These are phyloP conservation scores for Oryza coarctata DNA, from an alignment of 176 grass and related monocot species.

Conservation along the genomic window DNA sequence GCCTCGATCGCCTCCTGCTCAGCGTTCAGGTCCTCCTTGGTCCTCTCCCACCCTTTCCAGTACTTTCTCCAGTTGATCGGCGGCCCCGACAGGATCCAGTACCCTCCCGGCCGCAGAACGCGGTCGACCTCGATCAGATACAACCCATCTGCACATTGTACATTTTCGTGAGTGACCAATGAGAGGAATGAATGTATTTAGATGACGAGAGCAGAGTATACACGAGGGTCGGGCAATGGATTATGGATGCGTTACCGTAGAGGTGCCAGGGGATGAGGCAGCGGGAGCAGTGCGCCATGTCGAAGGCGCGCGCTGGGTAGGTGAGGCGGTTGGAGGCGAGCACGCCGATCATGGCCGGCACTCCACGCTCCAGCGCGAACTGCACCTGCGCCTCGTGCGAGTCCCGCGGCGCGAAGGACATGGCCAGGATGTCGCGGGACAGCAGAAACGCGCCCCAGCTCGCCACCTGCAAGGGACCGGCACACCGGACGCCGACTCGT, in stretches of 20 bases:
- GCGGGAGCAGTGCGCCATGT: constrained; percentile 98
- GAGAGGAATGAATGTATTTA: neutral
- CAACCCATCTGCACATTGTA: constrained; percentile 49
- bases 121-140: constrained; percentile 88
- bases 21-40: constrained; percentile 63
- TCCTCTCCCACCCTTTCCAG: constrained; percentile 83
- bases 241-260: constrained; percentile 20
- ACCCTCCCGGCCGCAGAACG: constrained; percentile 81
- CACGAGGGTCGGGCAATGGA: neutral
- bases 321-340: constrained; percentile 61
- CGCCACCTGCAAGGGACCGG: constrained; percentile 25
- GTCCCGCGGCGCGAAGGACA: constrained; percentile 79
- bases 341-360: constrained; percentile 83
- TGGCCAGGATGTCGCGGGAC: constrained; percentile 56
- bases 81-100: constrained; percentile 88
- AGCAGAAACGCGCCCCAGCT: constrained; percentile 86
- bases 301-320: constrained; percentile 73
- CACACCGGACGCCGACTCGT: neutral
- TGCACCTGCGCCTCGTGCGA: constrained; percentile 77
- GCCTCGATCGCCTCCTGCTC: constrained; percentile 84
- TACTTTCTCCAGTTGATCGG: constrained; percentile 89
- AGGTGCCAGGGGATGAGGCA: constrained; percentile 91
- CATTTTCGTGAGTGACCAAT: neutral
- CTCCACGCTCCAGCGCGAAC: constrained; percentile 81
- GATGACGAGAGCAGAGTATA: neutral